Evolutionary conservation across 768 basidiomycete species (phyloP).

Genomic region (Psilocybe sp.): DNA sequence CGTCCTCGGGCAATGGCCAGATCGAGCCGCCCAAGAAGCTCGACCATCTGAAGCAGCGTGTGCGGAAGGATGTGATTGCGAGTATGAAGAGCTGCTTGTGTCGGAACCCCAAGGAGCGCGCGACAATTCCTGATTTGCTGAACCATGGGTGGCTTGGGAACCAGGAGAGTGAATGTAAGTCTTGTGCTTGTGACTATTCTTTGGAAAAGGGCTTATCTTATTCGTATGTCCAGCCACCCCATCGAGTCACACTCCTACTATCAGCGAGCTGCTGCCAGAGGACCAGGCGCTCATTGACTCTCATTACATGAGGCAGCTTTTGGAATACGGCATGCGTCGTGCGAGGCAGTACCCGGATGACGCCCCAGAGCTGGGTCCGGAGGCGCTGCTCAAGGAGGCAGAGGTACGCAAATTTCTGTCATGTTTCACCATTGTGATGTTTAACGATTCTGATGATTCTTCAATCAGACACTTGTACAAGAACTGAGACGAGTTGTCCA

Average conservation of each 20-base stretch:
- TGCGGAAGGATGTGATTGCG: conserved; percentile 72
- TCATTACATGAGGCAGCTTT: conserved; percentile 74
- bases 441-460: not conserved
- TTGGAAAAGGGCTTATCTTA: not conserved
- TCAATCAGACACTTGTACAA: conserved; percentile 55
- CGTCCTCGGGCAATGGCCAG: conserved; percentile 22
- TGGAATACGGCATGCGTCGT: conserved; percentile 67
- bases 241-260: not conserved
- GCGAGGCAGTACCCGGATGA: conserved; percentile 37
- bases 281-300: conserved; percentile 77
- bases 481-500: conserved; percentile 48
- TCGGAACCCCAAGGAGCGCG: conserved; percentile 77
- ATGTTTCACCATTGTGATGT: not conserved
- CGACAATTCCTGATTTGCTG: conserved; percentile 85
- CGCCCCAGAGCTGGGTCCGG: conserved; percentile 37
- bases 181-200: not conserved
- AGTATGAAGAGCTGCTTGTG: conserved; percentile 81
- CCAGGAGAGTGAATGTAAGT: conserved; percentile 60
- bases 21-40: conserved; percentile 51
- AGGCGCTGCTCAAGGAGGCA: conserved; percentile 50
- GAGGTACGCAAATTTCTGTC: conserved; percentile 44
- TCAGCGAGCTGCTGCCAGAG: conserved; percentile 31
- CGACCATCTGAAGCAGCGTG: conserved; percentile 68
- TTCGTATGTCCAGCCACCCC: not conserved
- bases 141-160: conserved; percentile 76